Conservation (phyloP, 1,284 basidiomycete genomes). For the Cutaneotrichosporon cutaneum region DNA sequence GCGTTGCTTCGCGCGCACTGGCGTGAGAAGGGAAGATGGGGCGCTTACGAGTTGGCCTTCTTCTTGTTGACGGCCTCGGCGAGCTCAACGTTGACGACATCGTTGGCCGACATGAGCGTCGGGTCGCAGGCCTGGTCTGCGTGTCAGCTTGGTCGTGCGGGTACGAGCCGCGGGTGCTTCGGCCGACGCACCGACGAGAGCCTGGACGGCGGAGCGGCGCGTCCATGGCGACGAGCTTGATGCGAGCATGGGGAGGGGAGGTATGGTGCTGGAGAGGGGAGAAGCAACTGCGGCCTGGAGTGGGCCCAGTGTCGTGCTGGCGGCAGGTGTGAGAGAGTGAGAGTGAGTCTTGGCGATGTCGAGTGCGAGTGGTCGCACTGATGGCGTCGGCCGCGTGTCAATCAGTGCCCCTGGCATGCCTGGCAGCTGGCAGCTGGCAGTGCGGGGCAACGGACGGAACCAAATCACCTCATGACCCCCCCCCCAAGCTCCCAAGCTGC, state of each 20-base stretch:
- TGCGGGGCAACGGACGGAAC: conserved; percentile 8
- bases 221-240: conserved; percentile 36
- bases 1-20: conserved; percentile 47
- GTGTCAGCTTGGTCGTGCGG: too few species aligned
- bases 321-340: neutral
- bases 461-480: too few species aligned
- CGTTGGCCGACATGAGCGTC: conserved; percentile 80
- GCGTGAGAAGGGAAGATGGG: neutral
- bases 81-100: conserved; percentile 88
- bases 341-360: neutral
- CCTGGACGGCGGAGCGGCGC: conserved; percentile 44
- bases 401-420: too few species aligned
- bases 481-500: neutral
- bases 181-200: conserved; percentile 46
- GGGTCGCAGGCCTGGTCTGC: conserved; percentile 81
- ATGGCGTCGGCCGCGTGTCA: conserved; percentile 1
- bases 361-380: too few species aligned
- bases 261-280: conserved; percentile 2
- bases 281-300: neutral
- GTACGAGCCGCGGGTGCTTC: neutral
- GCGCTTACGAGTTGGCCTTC: conserved; percentile 89
- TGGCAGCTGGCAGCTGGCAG: too few species aligned
- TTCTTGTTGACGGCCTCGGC: conserved; percentile 90
- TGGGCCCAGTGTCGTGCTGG: conserved; percentile 2
- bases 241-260: conserved; percentile 30